phyloP scores from a whole-genome alignment of 805 yeast species.

The Lachancea sp. region DNA sequence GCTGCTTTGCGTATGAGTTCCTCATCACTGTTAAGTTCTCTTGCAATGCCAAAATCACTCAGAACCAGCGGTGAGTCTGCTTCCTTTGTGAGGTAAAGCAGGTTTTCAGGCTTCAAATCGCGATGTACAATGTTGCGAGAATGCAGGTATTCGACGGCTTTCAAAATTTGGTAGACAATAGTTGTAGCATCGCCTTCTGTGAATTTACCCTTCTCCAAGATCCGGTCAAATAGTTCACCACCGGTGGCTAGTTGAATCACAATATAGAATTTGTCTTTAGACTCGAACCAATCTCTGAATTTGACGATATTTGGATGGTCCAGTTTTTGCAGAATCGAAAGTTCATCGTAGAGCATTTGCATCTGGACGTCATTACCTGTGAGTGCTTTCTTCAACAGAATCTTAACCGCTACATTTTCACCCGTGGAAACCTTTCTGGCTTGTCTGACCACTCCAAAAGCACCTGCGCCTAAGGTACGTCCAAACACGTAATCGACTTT shows the following conservation, averaged over 20 bases:
- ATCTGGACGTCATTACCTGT: constrained; percentile 57
- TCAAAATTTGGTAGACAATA: constrained; percentile 65
- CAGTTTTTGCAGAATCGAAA: constrained; percentile 58
- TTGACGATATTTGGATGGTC: constrained; percentile 84
- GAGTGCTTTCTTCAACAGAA: constrained; percentile 77
- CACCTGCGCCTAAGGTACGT: constrained; percentile 86
- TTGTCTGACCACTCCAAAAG: constrained; percentile 85
- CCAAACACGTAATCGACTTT: constrained; percentile 72
- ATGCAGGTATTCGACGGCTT: constrained; percentile 78
- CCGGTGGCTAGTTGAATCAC: constrained; percentile 95
- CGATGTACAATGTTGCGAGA: constrained; percentile 77
- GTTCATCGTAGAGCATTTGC: constrained; percentile 71
- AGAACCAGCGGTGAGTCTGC: constrained; percentile 68
- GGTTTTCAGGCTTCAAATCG: constrained; percentile 91
- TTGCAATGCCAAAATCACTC: constrained; percentile 96
- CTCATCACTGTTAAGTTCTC: constrained; percentile 52
- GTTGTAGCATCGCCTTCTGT: constrained; percentile 83
- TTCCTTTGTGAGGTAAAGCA: constrained; percentile 57
- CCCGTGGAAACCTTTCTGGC: constrained; percentile 49
- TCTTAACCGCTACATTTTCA: constrained; percentile 85
- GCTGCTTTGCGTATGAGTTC: constrained; percentile 67
- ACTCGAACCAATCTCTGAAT: constrained; percentile 88
- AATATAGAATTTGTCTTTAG: constrained; percentile 83
- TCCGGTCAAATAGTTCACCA: constrained; percentile 89
- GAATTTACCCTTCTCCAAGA: constrained; percentile 71